phyloP scores from a whole-genome alignment of 192 early-diverging fungal species.

The Linnemannia elongata region DNA sequence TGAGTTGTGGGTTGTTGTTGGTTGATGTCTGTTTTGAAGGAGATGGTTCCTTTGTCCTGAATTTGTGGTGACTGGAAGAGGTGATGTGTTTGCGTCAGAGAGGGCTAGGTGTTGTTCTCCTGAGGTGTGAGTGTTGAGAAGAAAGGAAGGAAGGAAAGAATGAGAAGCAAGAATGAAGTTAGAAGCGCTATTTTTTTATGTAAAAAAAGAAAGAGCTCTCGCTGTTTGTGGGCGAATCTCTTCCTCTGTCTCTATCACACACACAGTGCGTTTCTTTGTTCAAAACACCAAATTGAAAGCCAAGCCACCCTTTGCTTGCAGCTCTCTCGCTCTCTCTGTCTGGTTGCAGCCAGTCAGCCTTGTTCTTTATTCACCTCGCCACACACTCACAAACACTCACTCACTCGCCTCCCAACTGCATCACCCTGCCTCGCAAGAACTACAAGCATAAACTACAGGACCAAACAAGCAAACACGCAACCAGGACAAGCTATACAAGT shows the following conservation, averaged over 20 bases:
- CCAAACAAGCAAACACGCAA: background rate
- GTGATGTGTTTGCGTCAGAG: background rate
- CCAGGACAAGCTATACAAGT: background rate
- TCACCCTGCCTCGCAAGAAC: background rate
- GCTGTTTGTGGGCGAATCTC: background rate
- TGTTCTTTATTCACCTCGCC: background rate
- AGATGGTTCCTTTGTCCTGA: background rate
- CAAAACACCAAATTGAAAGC: constrained; percentile 8
- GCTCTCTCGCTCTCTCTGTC: background rate
- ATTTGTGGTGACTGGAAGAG: background rate
- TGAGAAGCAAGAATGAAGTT: background rate
- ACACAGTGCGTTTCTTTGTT: background rate
- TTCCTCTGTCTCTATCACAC: background rate
- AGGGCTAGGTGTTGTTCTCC: background rate
- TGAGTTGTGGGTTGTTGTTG: background rate
- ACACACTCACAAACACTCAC: background rate
- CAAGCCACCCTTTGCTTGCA: background rate
- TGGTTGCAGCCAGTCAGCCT: background rate
- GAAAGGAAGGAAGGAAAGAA: background rate
- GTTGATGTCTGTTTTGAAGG: background rate
- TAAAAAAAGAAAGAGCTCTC: no score
- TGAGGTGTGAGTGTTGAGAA: background rate
- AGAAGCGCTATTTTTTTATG: background rate
- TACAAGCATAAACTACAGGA: no score
- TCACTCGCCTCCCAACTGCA: background rate